Evolutionary conservation across 306 rosid genomes (phyloP), one percentile per base, ranked within the genome.

Genomic region (Macrotyloma uniflorum): DNA sequence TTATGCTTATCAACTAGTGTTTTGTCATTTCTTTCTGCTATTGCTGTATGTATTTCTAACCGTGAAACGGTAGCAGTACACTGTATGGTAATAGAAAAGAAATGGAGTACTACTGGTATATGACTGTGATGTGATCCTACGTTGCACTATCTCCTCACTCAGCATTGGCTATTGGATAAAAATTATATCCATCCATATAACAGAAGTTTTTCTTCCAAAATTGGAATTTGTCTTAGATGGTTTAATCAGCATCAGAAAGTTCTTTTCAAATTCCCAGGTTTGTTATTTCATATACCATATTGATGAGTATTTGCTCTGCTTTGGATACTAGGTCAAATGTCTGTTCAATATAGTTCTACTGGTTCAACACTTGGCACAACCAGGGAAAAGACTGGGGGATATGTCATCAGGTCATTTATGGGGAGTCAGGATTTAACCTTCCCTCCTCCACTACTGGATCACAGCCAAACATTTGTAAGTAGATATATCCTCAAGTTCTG

Each of bases 391-490:
- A 35, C 55, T 36, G 35, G 81, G 49, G 84, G 79, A 35, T 80
- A 72, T 35, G 76, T 54, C 51, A 57, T 75, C 36, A 78, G 82
- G 46, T 73, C 84, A 18, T 51, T 83, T 38, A 72, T 76, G 32
- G 87, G 76, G 70, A 79, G 46, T 79, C 86, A 53, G 67, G 87
- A 84, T 78, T 78, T 78, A 75, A 53, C 80, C 74, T 83, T 82
- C 78, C 65, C 76, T 72, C 79, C 87, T n/a, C 67, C 87, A 28
- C 79, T 58, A 24, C 68, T 67, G 67, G 87, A 84, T 71, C 79
- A 75, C 69, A 58, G 22, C 72, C 87, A 87, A 69, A 63, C 89
- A 72, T 76, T 77, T 40, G 97, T 92, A 79, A 84, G 97, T 85
- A 62, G 87, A 80, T 66, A 65, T 46, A 40, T 65, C 26, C 68